Conservation (phyloP, 306 rosid species). For the Ormosia emarginata region DNA sequence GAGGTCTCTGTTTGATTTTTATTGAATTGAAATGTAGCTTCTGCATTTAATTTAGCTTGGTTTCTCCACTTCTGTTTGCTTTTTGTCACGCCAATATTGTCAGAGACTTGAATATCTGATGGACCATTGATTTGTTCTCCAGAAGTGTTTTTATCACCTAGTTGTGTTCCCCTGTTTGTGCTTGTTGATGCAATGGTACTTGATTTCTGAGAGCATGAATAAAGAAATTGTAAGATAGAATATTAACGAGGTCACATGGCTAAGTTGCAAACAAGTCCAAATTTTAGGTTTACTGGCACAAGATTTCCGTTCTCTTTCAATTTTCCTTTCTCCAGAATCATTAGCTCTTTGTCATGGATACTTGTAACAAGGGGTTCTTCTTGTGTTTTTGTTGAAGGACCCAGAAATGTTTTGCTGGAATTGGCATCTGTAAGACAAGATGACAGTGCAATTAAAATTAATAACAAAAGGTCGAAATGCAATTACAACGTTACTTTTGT, state of each 20-base stretch:
- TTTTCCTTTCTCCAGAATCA: not conserved
- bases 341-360: not conserved
- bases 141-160: not conserved
- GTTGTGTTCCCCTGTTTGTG: not conserved
- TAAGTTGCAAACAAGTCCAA: not conserved
- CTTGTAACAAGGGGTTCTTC: not conserved
- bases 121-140: not conserved
- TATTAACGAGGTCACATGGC: not conserved
- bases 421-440: constrained; percentile 11
- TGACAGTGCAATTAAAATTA: not conserved
- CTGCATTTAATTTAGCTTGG: not conserved
- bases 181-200: not conserved
- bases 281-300: not conserved
- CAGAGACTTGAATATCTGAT: not conserved
- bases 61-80: not conserved
- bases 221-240: not conserved
- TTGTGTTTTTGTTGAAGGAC: not conserved
- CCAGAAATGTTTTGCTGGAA: not conserved
- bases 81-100: not conserved
- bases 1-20: not conserved
- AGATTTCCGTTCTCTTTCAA: not conserved
- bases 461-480: not conserved
- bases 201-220: not conserved
- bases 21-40: not conserved
- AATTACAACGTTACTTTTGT: too few relatives aligned